Base-by-base conservation (phyloP, 192 early-diverging fungal genomes). In the Coemansia sp. region DNA sequence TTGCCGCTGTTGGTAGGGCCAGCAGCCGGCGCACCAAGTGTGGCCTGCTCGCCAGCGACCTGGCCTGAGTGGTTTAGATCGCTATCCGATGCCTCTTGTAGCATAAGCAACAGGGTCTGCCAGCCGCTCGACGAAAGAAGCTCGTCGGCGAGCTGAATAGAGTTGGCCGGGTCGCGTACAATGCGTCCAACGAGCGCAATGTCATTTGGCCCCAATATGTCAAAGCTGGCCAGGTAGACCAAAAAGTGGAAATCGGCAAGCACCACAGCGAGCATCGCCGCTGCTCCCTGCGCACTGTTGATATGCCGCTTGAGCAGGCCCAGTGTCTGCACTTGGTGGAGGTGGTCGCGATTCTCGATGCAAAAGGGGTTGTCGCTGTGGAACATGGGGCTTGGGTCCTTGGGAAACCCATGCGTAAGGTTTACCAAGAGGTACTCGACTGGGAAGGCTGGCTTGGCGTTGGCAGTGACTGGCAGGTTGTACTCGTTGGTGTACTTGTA, bases 401-500 rank as follows among this genome's bases (percentile, higher is more conserved):
- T 82, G 16, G 97, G 97, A 75, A 95, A 97, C 3, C 97, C 97
- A 58, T 95, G 87, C 6, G 96, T 94, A 10, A 91, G 68, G 64
- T 95, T 97, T 23, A 97, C 91, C 31, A 99, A 80, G 20, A 99
- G 85, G 68, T 99, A 98, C 64, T 99, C 96, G 1, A 98, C 90
- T 0, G 97, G 97, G 69, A 98, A 99, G 3, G 94, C 91, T 0
- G 96, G 96, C 67, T 96, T 95, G 20, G 97, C 96, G 28, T 90
- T 86, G 50, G 94, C 87, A 59, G 94, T 86, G 6, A 98, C 96
- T 36, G 88, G 74, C 11, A 94, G 73, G 18, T 89, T 89, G 79
- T 99, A 99, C 72, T 96, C 87, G 85, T 99, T 99, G 69, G 88
- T 94, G 76, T 93, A 95, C 73, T 90, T 91, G 85, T 96, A 99